Evolutionary conservation across 768 basidiomycete species (phyloP).

Genomic region (Rhodotorula taiwanensis): DNA sequence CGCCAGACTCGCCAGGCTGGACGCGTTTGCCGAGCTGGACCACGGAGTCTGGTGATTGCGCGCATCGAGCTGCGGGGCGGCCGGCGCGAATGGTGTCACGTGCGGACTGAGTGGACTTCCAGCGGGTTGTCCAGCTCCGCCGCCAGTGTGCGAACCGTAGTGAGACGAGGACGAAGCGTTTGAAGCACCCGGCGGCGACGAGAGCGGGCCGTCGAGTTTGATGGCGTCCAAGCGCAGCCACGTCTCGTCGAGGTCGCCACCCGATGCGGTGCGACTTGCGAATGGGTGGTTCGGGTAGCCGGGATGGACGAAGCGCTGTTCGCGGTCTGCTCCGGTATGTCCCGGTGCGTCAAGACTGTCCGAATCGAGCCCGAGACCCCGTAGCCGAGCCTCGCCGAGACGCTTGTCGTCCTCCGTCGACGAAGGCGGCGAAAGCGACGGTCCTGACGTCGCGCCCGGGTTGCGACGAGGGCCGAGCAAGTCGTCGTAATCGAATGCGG

Average conservation of each 20-base stretch:
- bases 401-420: constrained; percentile 12
- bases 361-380: constrained; percentile 1
- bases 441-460: not conserved
- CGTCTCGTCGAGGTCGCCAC: constrained; percentile 4
- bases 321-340: not conserved
- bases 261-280: not conserved
- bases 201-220: not conserved
- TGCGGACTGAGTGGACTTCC: no score
- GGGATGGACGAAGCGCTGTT: not conserved
- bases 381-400: not conserved
- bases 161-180: not conserved
- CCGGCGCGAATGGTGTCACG: constrained; percentile 41
- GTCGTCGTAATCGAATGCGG: constrained; percentile 23
- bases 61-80: no score
- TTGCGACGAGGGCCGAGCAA: constrained; percentile 15
- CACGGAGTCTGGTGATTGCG: no score
- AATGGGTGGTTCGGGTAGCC: no score
- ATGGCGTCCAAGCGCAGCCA: constrained; percentile 10
- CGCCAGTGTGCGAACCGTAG: not conserved
- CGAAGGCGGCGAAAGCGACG: constrained; percentile 1
- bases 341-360: not conserved
- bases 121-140: constrained; percentile 30
- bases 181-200: not conserved
- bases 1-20: not conserved
- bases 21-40: not conserved